Percentiles rank a stretch among this genome's conserved stretches.
Evolutionary conservation across 139 green algal species (phyloP).

Genomic region (Astrephomene gubernaculifera): DNA sequence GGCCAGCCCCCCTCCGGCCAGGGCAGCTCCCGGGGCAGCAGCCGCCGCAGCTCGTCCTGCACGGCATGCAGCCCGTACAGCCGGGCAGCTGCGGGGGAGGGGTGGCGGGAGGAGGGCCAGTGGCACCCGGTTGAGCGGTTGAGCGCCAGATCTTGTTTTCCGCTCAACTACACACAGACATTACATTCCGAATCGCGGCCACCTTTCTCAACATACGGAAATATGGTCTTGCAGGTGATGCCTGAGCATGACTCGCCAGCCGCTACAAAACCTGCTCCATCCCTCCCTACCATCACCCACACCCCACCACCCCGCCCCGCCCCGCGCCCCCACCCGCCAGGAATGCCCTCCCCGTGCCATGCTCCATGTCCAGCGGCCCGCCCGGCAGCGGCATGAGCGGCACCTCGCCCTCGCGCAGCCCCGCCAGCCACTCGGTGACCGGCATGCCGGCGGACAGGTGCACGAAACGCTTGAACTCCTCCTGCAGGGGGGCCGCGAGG

Average conservation of each 20-base stretch:
- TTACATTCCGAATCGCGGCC: too few species aligned
- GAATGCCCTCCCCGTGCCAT: conserved; percentile 24
- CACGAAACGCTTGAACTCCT: conserved; percentile 13
- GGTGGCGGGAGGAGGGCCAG: background rate
- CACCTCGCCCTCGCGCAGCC: background rate
- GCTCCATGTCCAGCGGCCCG: conserved; percentile 3
- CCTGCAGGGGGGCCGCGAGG: background rate
- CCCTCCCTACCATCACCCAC: background rate
- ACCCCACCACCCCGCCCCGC: background rate
- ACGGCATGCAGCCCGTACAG: background rate
- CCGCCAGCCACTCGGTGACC: conserved; percentile 22
- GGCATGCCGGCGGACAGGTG: background rate
- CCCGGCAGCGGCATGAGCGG: conserved; percentile 25
- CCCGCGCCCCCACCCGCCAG: background rate
- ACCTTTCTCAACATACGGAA: too few species aligned
- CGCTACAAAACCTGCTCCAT: background rate
- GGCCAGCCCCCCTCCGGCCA: conserved; percentile 34
- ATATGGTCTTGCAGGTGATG: background rate
- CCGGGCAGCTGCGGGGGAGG: conserved; percentile 20
- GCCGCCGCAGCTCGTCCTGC: background rate
- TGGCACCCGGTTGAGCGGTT: too few species aligned
- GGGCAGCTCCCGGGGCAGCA: conserved; percentile 27
- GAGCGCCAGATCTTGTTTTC: too few species aligned
- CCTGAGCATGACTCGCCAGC: too few species aligned
- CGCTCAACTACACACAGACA: too few species aligned